Base-by-base conservation (phyloP, 345 rosid genomes). In the Abelmoschus esculentus region DNA sequence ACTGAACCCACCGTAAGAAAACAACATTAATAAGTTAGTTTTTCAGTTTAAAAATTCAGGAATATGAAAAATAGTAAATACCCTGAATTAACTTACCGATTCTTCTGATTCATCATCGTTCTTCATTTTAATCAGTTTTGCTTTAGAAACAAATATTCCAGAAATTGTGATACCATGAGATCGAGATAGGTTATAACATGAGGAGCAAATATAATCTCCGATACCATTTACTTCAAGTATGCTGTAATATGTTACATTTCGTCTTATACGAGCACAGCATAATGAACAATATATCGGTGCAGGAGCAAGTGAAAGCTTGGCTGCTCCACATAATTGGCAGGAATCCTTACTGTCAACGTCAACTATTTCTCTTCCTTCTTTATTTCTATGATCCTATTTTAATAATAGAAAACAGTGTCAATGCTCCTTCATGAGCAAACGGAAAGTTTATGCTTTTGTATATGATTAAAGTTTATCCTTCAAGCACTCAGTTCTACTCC, bases 1-100 rank as follows among this genome's bases (percentile, higher is more conserved):
- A 87, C 58, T 66, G 79, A 71, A 85, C 88, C 86, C 88, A 87
- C 89, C 83, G 82, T 69, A 71, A 42, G 66, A 77, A 58, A 9
- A 74, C 50, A 75, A 55, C 22, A 0, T 3, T 18, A n/a, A 18
- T 12, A 40, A 59, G 26, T 66, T 36, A 71, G 49, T 58, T 13
- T 29, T 70, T 31, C 1, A 34, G 34, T 10, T 56, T 13, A n/a
- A 70, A 52, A 6, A 7, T 55, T 6, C 54, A 28, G 53, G 18
- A 15, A 3, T 22, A 36, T 36, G 65, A 61, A 67, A 69, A 36
- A 40, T 18, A 6, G 9, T 36, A 65, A 14, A 17, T 19, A 46
- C 32, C 1, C 17, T 60, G 44, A 6, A 44, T 29, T 57, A 69
- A 68, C 80, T 71, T 76, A 87, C 91, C 66, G 75, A 46, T 70